A percentile compares a stretch with the other conserved stretches of the same genome.
Evolutionary conservation across 371 early-diverging fungal species (phyloP).

Genomic region (Capillidium heterosporum): DNA sequence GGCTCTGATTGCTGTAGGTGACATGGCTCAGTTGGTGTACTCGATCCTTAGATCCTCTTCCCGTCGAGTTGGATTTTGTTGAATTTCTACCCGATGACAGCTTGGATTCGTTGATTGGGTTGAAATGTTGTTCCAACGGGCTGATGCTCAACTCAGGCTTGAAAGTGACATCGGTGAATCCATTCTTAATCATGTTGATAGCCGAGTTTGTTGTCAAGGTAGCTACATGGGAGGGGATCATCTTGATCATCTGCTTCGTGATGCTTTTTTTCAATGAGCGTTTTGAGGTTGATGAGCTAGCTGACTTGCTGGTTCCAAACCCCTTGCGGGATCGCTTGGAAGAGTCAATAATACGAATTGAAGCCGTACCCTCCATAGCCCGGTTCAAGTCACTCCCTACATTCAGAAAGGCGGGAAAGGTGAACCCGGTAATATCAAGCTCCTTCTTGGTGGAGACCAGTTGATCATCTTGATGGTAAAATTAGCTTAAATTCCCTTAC

Average conservation of each 20-base stretch:
- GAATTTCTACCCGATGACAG: neutral
- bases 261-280: neutral
- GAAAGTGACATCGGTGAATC: neutral
- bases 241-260: neutral
- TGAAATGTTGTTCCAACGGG: neutral
- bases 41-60: too few relatives aligned
- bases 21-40: neutral
- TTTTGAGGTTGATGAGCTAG: neutral
- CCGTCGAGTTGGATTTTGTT: neutral
- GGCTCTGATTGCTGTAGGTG: neutral
- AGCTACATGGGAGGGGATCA: conserved; percentile 3
- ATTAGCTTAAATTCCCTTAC: neutral
- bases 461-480: conserved; percentile 39
- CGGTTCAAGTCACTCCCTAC: conserved; percentile 45
- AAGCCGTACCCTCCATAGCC: conserved; percentile 28
- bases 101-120: neutral
- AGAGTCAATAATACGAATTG: conserved; percentile 14
- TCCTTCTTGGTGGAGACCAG: conserved; percentile 63
- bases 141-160: neutral
- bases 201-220: conserved; percentile 3
- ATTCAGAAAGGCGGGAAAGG: conserved; percentile 69
- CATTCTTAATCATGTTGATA: neutral
- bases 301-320: neutral
- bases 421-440: conserved; percentile 53
- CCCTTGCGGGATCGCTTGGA: neutral